Evolutionary conservation across 768 basidiomycete genomes (phyloP).

Genomic region (Suillus brevipes): DNA sequence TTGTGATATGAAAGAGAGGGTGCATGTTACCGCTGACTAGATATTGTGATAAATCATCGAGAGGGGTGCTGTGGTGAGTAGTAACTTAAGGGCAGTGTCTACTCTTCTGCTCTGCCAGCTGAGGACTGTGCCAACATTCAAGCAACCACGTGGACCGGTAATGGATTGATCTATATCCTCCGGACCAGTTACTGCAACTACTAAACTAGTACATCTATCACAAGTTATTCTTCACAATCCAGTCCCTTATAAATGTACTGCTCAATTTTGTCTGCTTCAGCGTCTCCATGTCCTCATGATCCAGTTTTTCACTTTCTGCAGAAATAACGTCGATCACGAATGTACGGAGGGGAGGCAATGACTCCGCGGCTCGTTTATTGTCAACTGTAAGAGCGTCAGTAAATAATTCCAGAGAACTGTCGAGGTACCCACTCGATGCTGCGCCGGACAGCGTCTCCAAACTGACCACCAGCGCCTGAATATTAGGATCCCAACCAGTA

Average conservation of each 20-base stretch:
- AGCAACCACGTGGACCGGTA: background rate
- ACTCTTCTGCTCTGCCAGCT: too few species aligned
- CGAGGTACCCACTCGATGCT: slow-evolving; percentile 56
- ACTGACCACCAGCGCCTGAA: slow-evolving; percentile 93
- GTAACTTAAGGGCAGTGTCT: too few species aligned
- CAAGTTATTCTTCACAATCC: slow-evolving; percentile 58
- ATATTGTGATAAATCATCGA: background rate
- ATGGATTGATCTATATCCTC: background rate
- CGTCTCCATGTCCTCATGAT: slow-evolving; percentile 63
- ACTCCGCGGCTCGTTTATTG: slow-evolving; percentile 52
- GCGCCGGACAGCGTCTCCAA: slow-evolving; percentile 84
- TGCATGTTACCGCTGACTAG: background rate
- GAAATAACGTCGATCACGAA: slow-evolving; percentile 93
- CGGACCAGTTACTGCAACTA: background rate
- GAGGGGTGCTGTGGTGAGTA: background rate
- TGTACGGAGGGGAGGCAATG: slow-evolving; percentile 58
- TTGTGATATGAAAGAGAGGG: background rate
- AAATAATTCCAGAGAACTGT: background rate
- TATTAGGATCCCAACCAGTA: slow-evolving; percentile 80
- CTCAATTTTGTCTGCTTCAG: slow-evolving; percentile 88
- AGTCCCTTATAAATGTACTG: slow-evolving; percentile 88
- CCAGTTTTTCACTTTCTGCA: slow-evolving; percentile 54
- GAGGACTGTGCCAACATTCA: too few species aligned
- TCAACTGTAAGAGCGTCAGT: slow-evolving; percentile 50
- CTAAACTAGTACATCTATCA: background rate